Base-by-base conservation (phyloP, 1,284 basidiomycete species). In the Malassezia pachydermatis region DNA sequence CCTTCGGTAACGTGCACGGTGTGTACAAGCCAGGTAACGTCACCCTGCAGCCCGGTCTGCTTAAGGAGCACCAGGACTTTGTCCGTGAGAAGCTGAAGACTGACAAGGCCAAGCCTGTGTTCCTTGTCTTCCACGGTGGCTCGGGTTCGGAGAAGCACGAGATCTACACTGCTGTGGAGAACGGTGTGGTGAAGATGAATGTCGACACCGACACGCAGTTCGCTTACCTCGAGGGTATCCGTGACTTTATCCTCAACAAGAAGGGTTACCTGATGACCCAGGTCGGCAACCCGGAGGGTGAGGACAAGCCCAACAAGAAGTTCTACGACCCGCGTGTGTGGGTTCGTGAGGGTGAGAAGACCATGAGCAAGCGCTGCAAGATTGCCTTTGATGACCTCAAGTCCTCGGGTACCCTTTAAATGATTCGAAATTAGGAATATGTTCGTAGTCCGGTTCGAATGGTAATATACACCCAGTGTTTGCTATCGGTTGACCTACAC, bases 101-200 rank as follows among this genome's bases (percentile, higher is more conserved):
- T 38, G 77, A 65, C 62, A 65, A 69, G 61, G 58, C 79, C 63
- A 74, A 77, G 63, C 77, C 80, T 63, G 90, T 66, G 76, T 96
- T 84, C 82, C 86, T 98, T 56, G 94, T 98, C 75, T 99, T 98
- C 88, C 94, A 99, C 78, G 94, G 94, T 76, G 94, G 94, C 63
- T 96, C 92, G 49, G 94, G 94, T 51, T 96, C 92, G 30, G 83
- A 84, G 66, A 90, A 92, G 78, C 84, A 94, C 51, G 94, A 99
- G 77, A 98, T 98, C 76, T 78, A 78, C 67, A 88, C 84, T 41
- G 92, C 92, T 48, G 92, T 98, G 62, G 68, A 76, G 55, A 81
- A 92, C 74, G 92, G 94, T 73, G 92, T 70, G 7, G 60, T 70
- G 41, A 70, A 70, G 64, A 70, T 70, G 67, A 70, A 70, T 57